These are phyloP conservation scores for Paramecium sonneborni DNA, from an alignment of 73 alveolate species.

Conservation along the genomic window DNA sequence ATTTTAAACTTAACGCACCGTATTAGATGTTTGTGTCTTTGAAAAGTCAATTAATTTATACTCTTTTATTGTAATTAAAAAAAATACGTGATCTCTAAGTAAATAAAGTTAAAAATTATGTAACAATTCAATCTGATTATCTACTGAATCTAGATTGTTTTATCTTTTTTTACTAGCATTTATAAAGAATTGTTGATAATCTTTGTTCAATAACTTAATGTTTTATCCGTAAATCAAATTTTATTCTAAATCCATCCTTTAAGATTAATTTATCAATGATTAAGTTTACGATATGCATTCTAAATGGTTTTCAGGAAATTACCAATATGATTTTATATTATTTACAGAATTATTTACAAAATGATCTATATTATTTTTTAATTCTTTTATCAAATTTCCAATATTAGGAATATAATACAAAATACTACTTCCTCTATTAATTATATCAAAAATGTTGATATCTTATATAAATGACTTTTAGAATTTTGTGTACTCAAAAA, in stretches of 20 bases:
- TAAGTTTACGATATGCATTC: not conserved
- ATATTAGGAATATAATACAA: not conserved
- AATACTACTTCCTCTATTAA: not conserved
- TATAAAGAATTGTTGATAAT: not conserved
- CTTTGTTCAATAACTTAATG: not conserved
- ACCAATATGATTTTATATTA: not conserved
- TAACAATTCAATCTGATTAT: not conserved
- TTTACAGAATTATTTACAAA: not conserved
- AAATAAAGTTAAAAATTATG: not conserved
- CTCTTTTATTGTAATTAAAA: not conserved
- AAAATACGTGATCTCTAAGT: not conserved
- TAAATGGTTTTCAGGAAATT: not conserved
- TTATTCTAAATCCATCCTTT: not conserved
- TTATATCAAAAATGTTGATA: not conserved
- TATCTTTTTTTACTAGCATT: not conserved
- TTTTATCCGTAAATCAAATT: not conserved
- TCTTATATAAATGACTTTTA: not conserved
- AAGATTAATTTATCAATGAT: not conserved
- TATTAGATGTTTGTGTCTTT: not conserved
- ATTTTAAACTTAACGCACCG: not conserved
- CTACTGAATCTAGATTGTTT: not conserved
- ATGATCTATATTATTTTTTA: not conserved
- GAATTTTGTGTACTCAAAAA: not conserved
- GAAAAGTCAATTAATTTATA: not conserved
- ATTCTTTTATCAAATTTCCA: not conserved